Evolutionary conservation across 2,329 filamentous ascomycete species (phyloP).

Genomic region (Zymoseptoria crescenta): DNA sequence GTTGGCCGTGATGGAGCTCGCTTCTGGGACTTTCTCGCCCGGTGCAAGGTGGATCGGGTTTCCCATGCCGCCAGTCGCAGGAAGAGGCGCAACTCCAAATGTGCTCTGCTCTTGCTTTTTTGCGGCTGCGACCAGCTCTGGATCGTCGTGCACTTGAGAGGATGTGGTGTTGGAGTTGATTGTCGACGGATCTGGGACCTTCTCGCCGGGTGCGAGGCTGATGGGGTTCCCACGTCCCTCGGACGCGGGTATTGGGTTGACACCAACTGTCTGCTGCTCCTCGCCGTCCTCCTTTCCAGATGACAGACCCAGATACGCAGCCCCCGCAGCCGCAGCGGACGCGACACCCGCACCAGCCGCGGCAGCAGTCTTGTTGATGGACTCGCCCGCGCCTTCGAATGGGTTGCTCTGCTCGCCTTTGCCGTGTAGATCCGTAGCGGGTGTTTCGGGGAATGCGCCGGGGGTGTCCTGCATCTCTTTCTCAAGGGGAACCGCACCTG

Average conservation of each 20-base stretch:
- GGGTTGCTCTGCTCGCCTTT: slow-evolving; percentile 12
- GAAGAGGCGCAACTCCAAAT: slow-evolving; percentile 51
- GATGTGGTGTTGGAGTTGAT: slow-evolving; percentile 64
- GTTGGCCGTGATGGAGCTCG: slow-evolving; percentile 55
- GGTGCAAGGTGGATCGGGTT: slow-evolving; percentile 76
- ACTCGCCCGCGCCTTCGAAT: slow-evolving; percentile 3
- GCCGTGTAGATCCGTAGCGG: slow-evolving; percentile 40
- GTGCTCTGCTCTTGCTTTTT: slow-evolving; percentile 15
- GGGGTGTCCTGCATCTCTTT: slow-evolving; percentile 39
- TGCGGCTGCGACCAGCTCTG: slow-evolving; percentile 41
- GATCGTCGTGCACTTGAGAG: slow-evolving; percentile 57
- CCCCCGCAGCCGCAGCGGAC: slow-evolving; percentile 6
- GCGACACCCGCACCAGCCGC: slow-evolving; percentile 5
- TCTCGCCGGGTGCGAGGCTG: slow-evolving; percentile 67
- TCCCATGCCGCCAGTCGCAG: slow-evolving; percentile 51
- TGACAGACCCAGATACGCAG: slow-evolving; percentile 2
- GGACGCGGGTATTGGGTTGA: slow-evolving; percentile 53
- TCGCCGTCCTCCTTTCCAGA: slow-evolving; percentile 7
- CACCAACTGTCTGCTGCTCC: slow-evolving; percentile 39
- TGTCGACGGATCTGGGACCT: slow-evolving; percentile 61
- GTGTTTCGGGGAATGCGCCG: slow-evolving; percentile 66
- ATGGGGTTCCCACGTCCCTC: slow-evolving; percentile 66
- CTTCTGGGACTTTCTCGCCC: slow-evolving; percentile 71
- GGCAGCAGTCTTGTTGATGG: background rate
- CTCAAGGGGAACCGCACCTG: slow-evolving; percentile 56